phyloP scores from a whole-genome alignment of 2,329 filamentous ascomycete genomes.

The Neofusicoccum ribis region DNA sequence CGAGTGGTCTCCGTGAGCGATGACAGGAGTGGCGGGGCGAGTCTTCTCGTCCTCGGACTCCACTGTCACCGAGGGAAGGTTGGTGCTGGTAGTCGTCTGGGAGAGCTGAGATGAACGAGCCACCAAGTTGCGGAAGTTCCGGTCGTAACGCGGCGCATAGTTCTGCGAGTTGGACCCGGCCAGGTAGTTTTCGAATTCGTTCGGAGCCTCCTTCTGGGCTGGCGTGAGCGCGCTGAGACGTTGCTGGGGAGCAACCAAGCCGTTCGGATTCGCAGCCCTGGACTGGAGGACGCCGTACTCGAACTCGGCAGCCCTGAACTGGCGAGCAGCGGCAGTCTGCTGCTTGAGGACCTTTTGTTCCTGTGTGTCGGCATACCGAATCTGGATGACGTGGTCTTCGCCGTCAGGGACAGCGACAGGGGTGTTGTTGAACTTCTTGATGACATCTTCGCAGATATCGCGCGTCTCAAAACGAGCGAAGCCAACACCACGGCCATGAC shows the following conservation, averaged over 20 bases:
- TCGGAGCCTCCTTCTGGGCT: conserved; percentile 33
- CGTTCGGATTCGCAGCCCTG: conserved; percentile 20
- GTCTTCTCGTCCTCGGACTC: conserved; percentile 16
- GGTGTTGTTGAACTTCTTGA: conserved; percentile 79
- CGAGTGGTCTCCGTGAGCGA: conserved; percentile 20
- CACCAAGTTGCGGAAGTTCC: conserved; percentile 15
- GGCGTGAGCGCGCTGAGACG: conserved; percentile 35
- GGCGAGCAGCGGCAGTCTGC: conserved; percentile 89
- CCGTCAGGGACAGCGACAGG: conserved; percentile 58
- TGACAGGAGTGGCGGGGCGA: conserved; percentile 19
- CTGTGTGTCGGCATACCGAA: conserved; percentile 95
- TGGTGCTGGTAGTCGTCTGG: conserved; percentile 2
- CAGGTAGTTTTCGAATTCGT: conserved; percentile 42
- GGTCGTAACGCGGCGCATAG: conserved; percentile 5
- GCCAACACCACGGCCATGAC: conserved; percentile 92
- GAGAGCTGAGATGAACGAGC: conserved; percentile 17
- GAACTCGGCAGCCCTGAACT: conserved; percentile 96
- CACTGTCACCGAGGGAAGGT: conserved; percentile 15
- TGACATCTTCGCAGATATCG: conserved; percentile 86
- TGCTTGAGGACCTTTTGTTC: conserved; percentile 97
- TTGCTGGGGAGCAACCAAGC: conserved; percentile 32
- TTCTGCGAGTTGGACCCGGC: conserved; percentile 6
- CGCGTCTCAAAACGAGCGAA: conserved; percentile 93
- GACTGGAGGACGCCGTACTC: conserved; percentile 39
- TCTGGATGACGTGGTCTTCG: conserved; percentile 80